Evolutionary conservation across 495 filamentous ascomycete species (phyloP).

Genomic region (Penicillium turbatum): DNA sequence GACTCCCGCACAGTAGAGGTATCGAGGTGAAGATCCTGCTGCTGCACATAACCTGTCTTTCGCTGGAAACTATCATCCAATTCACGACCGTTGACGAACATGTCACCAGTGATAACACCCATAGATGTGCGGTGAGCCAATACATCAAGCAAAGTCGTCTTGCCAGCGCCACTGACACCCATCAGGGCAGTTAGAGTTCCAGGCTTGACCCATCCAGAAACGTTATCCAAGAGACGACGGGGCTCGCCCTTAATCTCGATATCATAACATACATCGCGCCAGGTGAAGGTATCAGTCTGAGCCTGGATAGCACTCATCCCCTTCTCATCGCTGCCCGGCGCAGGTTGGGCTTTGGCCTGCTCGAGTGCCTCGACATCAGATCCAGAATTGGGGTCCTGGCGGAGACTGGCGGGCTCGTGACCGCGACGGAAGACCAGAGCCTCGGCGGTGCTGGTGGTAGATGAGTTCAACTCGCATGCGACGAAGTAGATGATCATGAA

Average conservation of each 20-base stretch:
- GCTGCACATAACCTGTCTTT: conserved; percentile 90
- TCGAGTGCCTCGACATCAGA: conserved; percentile 36
- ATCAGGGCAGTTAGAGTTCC: conserved; percentile 65
- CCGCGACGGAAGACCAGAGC: conserved; percentile 35
- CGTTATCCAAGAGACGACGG: conserved; percentile 57
- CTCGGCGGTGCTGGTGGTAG: conserved; percentile 30
- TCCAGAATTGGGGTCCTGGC: conserved; percentile 43
- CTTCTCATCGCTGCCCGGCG: conserved; percentile 28
- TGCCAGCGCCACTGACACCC: conserved; percentile 61
- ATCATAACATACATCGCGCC: conserved; percentile 67
- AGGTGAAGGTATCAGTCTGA: conserved; percentile 63
- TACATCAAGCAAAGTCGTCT: conserved; percentile 61
- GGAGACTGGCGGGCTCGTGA: conserved; percentile 20
- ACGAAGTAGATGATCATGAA: conserved; percentile 50
- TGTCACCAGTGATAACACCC: conserved; percentile 49
- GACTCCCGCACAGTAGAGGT: conserved; percentile 82
- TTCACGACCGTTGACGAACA: conserved; percentile 47
- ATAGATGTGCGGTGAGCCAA: conserved; percentile 50
- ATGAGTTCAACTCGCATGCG: conserved; percentile 34
- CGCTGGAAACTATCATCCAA: conserved; percentile 77
- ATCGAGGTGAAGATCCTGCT: conserved; percentile 86
- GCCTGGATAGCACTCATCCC: conserved; percentile 37
- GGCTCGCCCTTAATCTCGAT: conserved; percentile 58
- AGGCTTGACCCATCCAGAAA: conserved; percentile 64
- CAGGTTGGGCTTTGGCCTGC: conserved; percentile 5